phyloP scores from a whole-genome alignment of 2,329 filamentous ascomycete species.

The Chrysoporthe austroafricana region DNA sequence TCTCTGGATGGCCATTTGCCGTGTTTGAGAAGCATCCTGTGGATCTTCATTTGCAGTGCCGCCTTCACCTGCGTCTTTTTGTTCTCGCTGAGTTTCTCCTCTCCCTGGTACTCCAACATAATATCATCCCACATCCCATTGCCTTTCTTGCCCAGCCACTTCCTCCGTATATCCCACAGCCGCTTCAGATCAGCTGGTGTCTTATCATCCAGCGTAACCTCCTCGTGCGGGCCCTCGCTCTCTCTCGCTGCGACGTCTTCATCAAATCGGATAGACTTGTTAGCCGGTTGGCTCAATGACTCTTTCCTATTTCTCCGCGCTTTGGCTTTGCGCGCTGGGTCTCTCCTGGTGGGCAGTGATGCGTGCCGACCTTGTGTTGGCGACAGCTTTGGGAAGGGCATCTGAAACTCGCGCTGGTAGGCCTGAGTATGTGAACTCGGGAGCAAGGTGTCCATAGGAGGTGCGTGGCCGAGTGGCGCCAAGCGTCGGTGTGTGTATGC shows the following conservation, averaged over 20 bases:
- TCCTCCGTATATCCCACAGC: conserved; percentile 54
- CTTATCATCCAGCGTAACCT: conserved; percentile 44
- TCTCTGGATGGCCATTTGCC: conserved; percentile 53
- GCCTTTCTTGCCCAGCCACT: conserved; percentile 51
- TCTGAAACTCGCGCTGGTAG: conserved; percentile 20
- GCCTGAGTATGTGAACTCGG: conserved; percentile 2
- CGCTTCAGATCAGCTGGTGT: conserved; percentile 53
- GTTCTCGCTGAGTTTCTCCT: conserved; percentile 60
- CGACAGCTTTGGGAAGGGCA: conserved; percentile 20
- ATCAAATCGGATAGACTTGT: conserved; percentile 1
- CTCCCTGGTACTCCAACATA: conserved; percentile 45
- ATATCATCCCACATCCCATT: conserved; percentile 64
- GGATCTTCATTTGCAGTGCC: conserved; percentile 60
- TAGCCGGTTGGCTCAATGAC: conserved; percentile 15
- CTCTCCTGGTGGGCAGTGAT: conserved; percentile 11
- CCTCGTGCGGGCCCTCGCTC: conserved; percentile 13
- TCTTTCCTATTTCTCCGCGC: conserved; percentile 7
- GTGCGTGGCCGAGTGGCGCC: conserved; percentile 10
- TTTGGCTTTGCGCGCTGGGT: conserved; percentile 21
- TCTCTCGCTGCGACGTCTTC: neutral
- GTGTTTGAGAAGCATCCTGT: conserved; percentile 53
- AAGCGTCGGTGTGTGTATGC: conserved; percentile 25
- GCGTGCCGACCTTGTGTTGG: conserved; percentile 15
- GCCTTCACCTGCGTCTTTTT: conserved; percentile 56
- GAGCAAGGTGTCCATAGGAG: conserved; percentile 13